Percentiles rank a stretch among this genome's conserved stretches.
These are phyloP conservation scores for Gastrolobium bilobum DNA, from an alignment of 306 rosid genomes.

Conservation along the genomic window DNA sequence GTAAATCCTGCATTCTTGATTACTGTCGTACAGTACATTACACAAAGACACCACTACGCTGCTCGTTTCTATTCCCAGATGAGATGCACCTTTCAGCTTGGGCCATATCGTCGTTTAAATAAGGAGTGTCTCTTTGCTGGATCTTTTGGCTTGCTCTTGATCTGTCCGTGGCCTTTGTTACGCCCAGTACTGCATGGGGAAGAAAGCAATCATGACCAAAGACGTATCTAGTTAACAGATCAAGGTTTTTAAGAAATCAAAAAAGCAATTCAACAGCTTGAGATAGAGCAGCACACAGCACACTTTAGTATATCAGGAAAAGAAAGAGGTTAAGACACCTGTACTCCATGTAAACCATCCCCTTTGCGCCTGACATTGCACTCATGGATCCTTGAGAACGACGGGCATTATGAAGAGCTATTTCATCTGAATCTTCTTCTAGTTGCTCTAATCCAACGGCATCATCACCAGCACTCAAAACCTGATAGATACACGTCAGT, in stretches of 20 bases:
- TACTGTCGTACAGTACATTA: neutral
- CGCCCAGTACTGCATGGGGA: slow-evolving; percentile 68
- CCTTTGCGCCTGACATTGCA: slow-evolving; percentile 94
- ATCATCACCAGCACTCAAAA: slow-evolving; percentile 89
- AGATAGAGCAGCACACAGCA: slow-evolving; percentile 24
- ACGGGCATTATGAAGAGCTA: slow-evolving; percentile 78
- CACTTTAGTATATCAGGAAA: slow-evolving; percentile 11
- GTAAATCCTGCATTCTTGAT: slow-evolving; percentile 22
- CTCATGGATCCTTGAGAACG: slow-evolving; percentile 86
- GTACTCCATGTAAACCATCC: slow-evolving; percentile 95
- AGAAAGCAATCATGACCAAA: slow-evolving; percentile 20
- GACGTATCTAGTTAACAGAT: slow-evolving; percentile 11
- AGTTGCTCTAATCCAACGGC: slow-evolving; percentile 91
- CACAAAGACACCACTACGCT: neutral
- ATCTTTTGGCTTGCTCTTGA: slow-evolving; percentile 92
- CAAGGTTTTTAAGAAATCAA: slow-evolving; percentile 27
- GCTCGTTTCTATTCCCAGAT: slow-evolving; percentile 35
- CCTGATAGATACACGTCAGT: slow-evolving; percentile 60
- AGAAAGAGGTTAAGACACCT: slow-evolving; percentile 58
- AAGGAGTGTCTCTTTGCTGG: slow-evolving; percentile 82
- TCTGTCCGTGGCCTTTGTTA: slow-evolving; percentile 65
- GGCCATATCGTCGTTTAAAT: slow-evolving; percentile 69
- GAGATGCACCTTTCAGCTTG: slow-evolving; percentile 45
- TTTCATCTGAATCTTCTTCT: slow-evolving; percentile 90
- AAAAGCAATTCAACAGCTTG: slow-evolving; percentile 10